A percentile compares a stretch with the other conserved stretches of the same genome.
Evolutionary conservation across 2,329 filamentous ascomycete species (phyloP).

Genomic region (Aspergillus jensenii): DNA sequence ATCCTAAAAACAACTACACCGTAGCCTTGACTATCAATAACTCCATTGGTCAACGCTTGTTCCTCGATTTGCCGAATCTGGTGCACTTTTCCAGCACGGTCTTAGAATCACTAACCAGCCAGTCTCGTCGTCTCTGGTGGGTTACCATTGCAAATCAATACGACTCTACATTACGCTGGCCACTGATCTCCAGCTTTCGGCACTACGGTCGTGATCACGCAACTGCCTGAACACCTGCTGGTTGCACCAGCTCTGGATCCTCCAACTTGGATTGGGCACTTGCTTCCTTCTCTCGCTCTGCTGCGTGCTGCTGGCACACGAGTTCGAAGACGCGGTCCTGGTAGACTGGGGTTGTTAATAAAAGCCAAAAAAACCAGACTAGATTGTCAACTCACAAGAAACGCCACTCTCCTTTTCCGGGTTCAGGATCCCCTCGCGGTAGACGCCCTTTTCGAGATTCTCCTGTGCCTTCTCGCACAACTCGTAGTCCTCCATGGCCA

Average conservation of each 20-base stretch:
- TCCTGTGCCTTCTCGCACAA: slow-evolving; percentile 57
- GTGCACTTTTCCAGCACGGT: slow-evolving; percentile 15
- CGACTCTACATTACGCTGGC: neutral
- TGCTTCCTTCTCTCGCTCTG: slow-evolving; percentile 28
- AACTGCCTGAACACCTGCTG: slow-evolving; percentile 3
- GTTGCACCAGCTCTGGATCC: slow-evolving; percentile 6
- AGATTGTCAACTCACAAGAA: slow-evolving; percentile 39
- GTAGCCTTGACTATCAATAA: neutral
- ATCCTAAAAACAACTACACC: neutral
- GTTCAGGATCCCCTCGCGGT: slow-evolving; percentile 57
- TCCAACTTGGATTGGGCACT: neutral
- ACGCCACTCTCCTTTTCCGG: slow-evolving; percentile 58
- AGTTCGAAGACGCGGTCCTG: slow-evolving; percentile 49
- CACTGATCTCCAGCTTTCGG: neutral
- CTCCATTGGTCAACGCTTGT: too few relatives aligned
- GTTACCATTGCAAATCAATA: neutral
- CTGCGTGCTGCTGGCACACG: slow-evolving; percentile 44
- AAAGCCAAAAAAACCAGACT: neutral
- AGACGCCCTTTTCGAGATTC: slow-evolving; percentile 55
- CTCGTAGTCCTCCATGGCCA: slow-evolving; percentile 58
- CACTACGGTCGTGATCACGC: neutral
- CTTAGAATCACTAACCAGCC: neutral
- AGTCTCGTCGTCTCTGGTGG: neutral
- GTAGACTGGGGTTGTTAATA: slow-evolving; percentile 37
- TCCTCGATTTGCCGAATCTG: slow-evolving; percentile 16